These are phyloP conservation scores for Passiflora organensis DNA, from an alignment of 345 rosid genomes.

Conservation along the genomic window DNA sequence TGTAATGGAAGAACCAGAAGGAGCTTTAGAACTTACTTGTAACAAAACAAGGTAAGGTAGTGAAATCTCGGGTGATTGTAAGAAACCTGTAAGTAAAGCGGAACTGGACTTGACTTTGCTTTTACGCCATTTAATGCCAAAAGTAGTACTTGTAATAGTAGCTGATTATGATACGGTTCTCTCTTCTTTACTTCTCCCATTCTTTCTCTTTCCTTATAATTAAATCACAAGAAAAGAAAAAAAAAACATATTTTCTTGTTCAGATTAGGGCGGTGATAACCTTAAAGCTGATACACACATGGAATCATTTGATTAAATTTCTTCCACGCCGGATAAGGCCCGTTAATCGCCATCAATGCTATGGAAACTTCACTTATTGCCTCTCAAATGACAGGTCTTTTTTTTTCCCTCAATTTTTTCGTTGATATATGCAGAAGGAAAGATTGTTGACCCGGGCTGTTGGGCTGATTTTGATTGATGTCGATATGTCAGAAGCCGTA, in stretches of 20 bases:
- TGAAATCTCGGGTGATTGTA: no score
- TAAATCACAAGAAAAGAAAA: neutral
- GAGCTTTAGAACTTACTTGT: no score
- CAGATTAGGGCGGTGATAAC: slow-evolving; percentile 24
- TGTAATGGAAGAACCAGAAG: no score
- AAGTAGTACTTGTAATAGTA: neutral
- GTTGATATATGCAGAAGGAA: neutral
- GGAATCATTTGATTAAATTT: slow-evolving; percentile 18
- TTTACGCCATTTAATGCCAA: slow-evolving; percentile 10
- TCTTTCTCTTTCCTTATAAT: slow-evolving; percentile 12
- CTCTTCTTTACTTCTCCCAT: neutral
- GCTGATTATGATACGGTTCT: neutral
- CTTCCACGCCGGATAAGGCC: slow-evolving; percentile 2
- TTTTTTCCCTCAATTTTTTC: neutral
- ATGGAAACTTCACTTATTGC: slow-evolving; percentile 26
- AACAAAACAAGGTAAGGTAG: no score
- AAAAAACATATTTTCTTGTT: neutral
- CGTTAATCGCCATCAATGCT: slow-evolving; percentile 11
- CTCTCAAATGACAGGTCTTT: slow-evolving; percentile 9
- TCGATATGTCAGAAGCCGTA: neutral
- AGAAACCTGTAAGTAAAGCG: slow-evolving; percentile 25
- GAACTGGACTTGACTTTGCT: slow-evolving; percentile 8
- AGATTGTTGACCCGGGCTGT: neutral
- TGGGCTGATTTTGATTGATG: slow-evolving; percentile 25
- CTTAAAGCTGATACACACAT: slow-evolving; percentile 1